Evolutionary conservation across 2,329 filamentous ascomycete genomes (phyloP).

Genomic region (Didymella glomerata): DNA sequence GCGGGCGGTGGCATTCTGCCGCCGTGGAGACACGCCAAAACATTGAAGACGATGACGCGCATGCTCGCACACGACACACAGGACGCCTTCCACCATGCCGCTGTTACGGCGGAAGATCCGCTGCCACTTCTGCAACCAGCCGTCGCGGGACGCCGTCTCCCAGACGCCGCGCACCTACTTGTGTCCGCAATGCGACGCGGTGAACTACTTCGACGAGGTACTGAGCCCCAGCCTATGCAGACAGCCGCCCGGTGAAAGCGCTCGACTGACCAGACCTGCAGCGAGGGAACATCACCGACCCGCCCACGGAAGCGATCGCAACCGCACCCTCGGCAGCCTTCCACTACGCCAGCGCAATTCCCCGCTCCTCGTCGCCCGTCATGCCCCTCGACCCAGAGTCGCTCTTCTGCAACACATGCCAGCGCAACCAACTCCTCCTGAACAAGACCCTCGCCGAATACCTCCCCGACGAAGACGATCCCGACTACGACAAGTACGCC

Average conservation of each 20-base stretch:
- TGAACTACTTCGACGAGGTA: slow-evolving; percentile 90
- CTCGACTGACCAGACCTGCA: slow-evolving; percentile 49
- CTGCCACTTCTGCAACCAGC: slow-evolving; percentile 47
- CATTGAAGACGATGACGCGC: slow-evolving; percentile 10
- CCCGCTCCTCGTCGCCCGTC: slow-evolving; percentile 39
- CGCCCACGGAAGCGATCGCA: slow-evolving; percentile 65
- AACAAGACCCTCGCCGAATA: slow-evolving; percentile 81
- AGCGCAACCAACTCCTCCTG: slow-evolving; percentile 88
- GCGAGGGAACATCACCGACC: slow-evolving; percentile 90
- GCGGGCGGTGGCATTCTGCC: slow-evolving; percentile 34
- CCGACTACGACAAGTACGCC: slow-evolving; percentile 74
- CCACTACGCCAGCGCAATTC: slow-evolving; percentile 35
- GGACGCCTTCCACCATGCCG: slow-evolving; percentile 34
- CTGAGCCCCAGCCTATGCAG: neutral
- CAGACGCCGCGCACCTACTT: slow-evolving; percentile 37
- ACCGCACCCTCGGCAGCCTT: slow-evolving; percentile 29
- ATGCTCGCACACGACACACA: slow-evolving; percentile 17
- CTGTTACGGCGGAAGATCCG: slow-evolving; percentile 47
- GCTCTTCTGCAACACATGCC: slow-evolving; percentile 77
- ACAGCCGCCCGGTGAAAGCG: neutral
- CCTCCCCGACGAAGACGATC: slow-evolving; percentile 70
- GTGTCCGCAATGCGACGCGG: slow-evolving; percentile 76
- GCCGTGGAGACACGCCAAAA: neutral
- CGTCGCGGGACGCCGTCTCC: slow-evolving; percentile 33
- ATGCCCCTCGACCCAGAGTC: slow-evolving; percentile 40